Base-by-base conservation (phyloP, 2,329 filamentous ascomycete genomes). In the Fusarium hostae region DNA sequence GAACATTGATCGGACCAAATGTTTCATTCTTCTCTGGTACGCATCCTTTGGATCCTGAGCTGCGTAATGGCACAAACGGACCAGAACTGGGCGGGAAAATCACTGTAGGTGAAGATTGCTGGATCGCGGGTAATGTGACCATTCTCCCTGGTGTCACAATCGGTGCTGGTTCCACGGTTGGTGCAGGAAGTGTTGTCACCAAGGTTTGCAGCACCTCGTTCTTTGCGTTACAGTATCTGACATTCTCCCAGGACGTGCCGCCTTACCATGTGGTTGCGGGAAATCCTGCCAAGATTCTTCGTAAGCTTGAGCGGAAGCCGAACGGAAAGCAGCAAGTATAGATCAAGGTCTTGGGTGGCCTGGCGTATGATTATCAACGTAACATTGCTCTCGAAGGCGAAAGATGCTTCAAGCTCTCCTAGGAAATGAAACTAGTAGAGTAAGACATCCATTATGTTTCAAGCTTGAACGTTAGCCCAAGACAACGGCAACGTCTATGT, bases 161-260 rank as follows among this genome's bases (percentile, higher is more conserved):
- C 71, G 94, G 94, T 1, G 85, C 87, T 59, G 94, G 94, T 0
- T 86, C 84, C 8, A 92, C 91, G 0, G 86, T 97, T 66, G 94
- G 93, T 2, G 94, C 94, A 3, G 93, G 92, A 2, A 94, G 91
- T 78, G 92, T 97, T 7, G 94, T 97, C 28, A 96, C 93, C 4
- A 96, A 91, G 82, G 77, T 73, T 59, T 32, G 16, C n/a, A 13
- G 7, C 7, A 85, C 16, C 5, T 11, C 5, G 18, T 5, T 16
- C 1, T 7, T 6, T 30, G 2, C 11, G n/a, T 1, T 13, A 7
- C 9, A 7, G 20, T 12, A 2, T 43, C n/a, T 68, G 11, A 40
- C 35, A 16, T 35, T 34, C 80, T 81, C 60, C 13, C 13, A 77
- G 76, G 74, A 77, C 15, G 79, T 82, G 5, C 75, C 78, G 34